Evolutionary conservation across 805 yeast genomes (phyloP), one percentile per base, ranked within the genome.

Genomic region (Metschnikowia reukaufii): DNA sequence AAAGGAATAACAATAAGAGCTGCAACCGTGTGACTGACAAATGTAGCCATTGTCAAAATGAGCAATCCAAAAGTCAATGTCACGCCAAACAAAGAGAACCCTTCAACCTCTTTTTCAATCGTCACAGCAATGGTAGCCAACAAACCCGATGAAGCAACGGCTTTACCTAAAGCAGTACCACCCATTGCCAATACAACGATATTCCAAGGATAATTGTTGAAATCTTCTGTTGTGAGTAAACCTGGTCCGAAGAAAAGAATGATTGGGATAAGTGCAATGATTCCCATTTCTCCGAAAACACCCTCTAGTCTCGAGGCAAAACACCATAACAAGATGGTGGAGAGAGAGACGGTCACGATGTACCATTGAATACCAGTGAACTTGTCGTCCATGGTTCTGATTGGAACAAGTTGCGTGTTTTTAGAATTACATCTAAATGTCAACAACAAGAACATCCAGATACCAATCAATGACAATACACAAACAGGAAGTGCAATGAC

Each of bases 11-110:
- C 81, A 48, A 94, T 94, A 64, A 94, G 76, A 0, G 98, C 98
- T 1, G 98, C 97, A 27, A 92, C 99, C 0, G 98, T 94, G 64
- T 92, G 99, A 13, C 96, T 87, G 10, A 94, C 95, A 68, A 94
- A 94, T 0, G 98, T 91, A 1, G 98, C 98, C 71, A 90, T 83
- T 2, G 82, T 78, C 36, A 91, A 70, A 37, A 90, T 86, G 55
- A 92, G 78, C 15, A 86, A 67, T 3, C 98, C 97, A 51, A 77
- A 77, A 16, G 77, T 75, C 43, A 77, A 63, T 47, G 76, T 56
- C 23, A 77, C 65, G 4, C 67, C 74, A 53, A 73, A 74, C n/a
- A 75, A 66, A 30, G 75, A 65, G 49, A 65, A 76, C 31, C 69
- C 60, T 54, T 63, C 64, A 32, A 77, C 73, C 55, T 64, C 70